Percentiles rank a stretch among this genome's conserved stretches.
These are phyloP conservation scores for Colletotrichum eremochloae DNA, from an alignment of 2,329 filamentous ascomycete genomes.

Conservation along the genomic window DNA sequence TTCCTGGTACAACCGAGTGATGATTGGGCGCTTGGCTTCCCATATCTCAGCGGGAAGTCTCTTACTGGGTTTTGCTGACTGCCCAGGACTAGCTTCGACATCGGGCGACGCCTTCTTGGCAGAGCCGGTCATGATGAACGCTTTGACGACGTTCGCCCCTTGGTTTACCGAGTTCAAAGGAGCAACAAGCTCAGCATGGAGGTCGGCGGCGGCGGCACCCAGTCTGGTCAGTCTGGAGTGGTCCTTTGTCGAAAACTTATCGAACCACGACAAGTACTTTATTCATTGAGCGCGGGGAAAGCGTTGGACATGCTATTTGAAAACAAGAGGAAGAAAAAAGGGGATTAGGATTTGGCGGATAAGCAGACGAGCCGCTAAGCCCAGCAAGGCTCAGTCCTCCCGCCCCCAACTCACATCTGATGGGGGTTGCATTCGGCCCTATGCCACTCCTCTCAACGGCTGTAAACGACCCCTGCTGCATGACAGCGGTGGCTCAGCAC, in stretches of 20 bases:
- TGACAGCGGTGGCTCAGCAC: conserved; percentile 25
- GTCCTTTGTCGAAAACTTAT: conserved; percentile 2
- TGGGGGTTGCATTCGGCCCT: conserved; percentile 30
- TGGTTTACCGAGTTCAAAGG: not conserved
- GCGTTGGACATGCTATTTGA: conserved; percentile 30
- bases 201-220: not conserved
- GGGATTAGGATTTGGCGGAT: conserved; percentile 15
- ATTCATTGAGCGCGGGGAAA: conserved; percentile 32
- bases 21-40: conserved; percentile 53
- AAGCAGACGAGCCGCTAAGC: conserved; percentile 36
- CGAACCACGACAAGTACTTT: conserved; percentile 12
- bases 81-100: conserved; percentile 47
- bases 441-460: conserved; percentile 30
- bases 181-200: not conserved
- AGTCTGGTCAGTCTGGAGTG: not conserved
- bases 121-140: conserved; percentile 17
- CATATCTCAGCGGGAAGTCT: conserved; percentile 51
- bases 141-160: conserved; percentile 20
- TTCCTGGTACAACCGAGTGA: conserved; percentile 56
- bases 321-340: conserved; percentile 32
- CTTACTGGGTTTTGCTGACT: conserved; percentile 43
- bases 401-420: conserved; percentile 23
- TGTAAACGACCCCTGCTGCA: conserved; percentile 24
- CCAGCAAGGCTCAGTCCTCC: conserved; percentile 36
- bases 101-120: conserved; percentile 45